A percentile compares a stretch with the other conserved stretches of the same genome.
These are phyloP conservation scores for Septoria linicola DNA, from an alignment of 2,329 filamentous ascomycete genomes.

Conservation along the genomic window DNA sequence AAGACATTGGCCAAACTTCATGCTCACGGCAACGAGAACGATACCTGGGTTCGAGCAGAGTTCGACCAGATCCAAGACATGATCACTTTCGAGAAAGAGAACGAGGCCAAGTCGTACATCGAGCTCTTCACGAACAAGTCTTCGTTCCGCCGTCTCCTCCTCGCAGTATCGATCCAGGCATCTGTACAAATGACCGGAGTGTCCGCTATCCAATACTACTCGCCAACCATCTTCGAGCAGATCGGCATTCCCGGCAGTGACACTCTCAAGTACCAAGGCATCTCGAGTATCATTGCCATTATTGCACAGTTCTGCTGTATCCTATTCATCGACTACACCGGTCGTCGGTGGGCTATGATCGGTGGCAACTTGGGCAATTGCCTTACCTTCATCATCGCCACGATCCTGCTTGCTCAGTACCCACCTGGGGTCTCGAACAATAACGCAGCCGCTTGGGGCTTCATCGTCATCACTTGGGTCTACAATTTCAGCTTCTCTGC, in stretches of 20 bases:
- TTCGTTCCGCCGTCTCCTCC: conserved; percentile 69
- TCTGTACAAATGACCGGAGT: conserved; percentile 76
- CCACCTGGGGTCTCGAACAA: conserved; percentile 57
- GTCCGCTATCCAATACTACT: conserved; percentile 73
- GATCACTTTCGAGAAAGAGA: conserved; percentile 64
- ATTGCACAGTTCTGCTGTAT: conserved; percentile 69
- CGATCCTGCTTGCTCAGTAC: conserved; percentile 57
- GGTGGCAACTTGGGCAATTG: conserved; percentile 69
- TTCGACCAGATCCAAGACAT: conserved; percentile 68
- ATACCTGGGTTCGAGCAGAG: conserved; percentile 70
- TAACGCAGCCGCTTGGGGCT: conserved; percentile 64
- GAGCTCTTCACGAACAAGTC: conserved; percentile 67
- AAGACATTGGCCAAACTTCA: conserved; percentile 68
- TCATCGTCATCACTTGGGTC: conserved; percentile 74
- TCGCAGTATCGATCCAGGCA: conserved; percentile 65
- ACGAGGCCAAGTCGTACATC: conserved; percentile 66
- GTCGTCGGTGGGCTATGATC: conserved; percentile 71
- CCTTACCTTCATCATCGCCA: conserved; percentile 69
- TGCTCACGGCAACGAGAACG: conserved; percentile 63
- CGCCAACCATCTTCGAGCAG: conserved; percentile 52
- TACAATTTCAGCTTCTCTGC: conserved; percentile 76
- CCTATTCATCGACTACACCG: conserved; percentile 65
- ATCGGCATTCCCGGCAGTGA: conserved; percentile 66
- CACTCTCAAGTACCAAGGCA: conserved; percentile 72
- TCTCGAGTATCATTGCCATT: conserved; percentile 69